A percentile compares a stretch with the other conserved stretches of the same genome.
phyloP scores from a whole-genome alignment of 129 eudicot genomes.

The Tagetes erecta region DNA sequence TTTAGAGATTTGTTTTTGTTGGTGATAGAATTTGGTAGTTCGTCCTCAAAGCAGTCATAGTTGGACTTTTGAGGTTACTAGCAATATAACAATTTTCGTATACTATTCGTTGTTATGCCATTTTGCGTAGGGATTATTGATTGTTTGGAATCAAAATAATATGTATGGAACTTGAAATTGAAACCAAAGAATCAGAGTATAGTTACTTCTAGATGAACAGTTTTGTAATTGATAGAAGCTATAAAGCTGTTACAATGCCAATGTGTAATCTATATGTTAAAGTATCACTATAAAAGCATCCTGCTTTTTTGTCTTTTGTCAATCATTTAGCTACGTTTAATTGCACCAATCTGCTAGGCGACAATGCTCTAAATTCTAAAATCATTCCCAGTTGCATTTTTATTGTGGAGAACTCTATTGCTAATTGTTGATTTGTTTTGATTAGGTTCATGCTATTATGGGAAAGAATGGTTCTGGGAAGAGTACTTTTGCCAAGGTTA shows the following conservation, averaged over 20 bases:
- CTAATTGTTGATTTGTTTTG: slow-evolving; percentile 26
- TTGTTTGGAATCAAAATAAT: background rate
- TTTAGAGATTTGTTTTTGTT: slow-evolving; percentile 4
- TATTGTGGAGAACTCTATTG: background rate
- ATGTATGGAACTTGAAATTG: background rate
- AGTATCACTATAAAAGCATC: background rate
- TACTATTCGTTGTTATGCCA: background rate
- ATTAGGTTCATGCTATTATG: slow-evolving; percentile 93
- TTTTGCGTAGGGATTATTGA: background rate
- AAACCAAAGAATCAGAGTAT: background rate
- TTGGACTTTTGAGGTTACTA: slow-evolving; percentile 20
- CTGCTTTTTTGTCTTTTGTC: background rate
- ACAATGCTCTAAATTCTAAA: background rate
- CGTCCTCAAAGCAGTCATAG: background rate
- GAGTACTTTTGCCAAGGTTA: slow-evolving; percentile 98
- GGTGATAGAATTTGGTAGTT: slow-evolving; percentile 4
- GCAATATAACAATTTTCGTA: too few species aligned
- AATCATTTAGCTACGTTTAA: background rate
- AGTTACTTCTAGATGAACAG: background rate
- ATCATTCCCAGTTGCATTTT: background rate
- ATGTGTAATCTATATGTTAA: background rate
- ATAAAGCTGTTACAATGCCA: background rate
- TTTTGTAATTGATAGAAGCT: background rate
- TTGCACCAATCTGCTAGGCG: background rate
- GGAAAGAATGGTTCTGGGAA: slow-evolving; percentile 99